A percentile compares a stretch with the other conserved stretches of the same genome.
These are phyloP conservation scores for Babesia divergens DNA, from an alignment of 169 alveolate genomes.

Conservation along the genomic window DNA sequence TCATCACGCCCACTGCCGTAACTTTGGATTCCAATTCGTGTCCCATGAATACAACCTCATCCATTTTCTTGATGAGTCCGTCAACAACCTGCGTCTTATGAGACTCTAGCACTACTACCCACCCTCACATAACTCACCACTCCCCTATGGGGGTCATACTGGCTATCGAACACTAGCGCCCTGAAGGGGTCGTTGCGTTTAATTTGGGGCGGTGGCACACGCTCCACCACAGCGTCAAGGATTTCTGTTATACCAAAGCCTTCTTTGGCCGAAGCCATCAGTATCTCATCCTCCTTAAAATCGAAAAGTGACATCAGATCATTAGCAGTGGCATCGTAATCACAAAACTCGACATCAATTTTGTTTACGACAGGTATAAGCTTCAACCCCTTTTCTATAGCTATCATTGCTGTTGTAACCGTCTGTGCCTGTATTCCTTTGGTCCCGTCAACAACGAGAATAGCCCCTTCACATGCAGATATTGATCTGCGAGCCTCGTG, in stretches of 20 bases:
- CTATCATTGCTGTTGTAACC: conserved; percentile 81
- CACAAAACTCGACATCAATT: conserved; percentile 82
- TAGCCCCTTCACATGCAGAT: conserved; percentile 91
- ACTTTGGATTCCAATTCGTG: conserved; percentile 52
- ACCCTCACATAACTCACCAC: conserved; percentile 82
- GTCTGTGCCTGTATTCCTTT: conserved; percentile 95
- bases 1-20: conserved; percentile 72
- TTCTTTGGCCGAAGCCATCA: conserved; percentile 85
- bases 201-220: conserved; percentile 82
- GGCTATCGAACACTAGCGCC: conserved; percentile 89
- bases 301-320: conserved; percentile 62
- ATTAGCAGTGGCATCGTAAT: conserved; percentile 59
- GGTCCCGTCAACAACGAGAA: conserved; percentile 89
- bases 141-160: conserved; percentile 87
- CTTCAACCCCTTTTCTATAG: conserved; percentile 81
- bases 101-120: background rate
- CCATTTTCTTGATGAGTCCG: conserved; percentile 66
- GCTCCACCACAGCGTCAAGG: conserved; percentile 74
- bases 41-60: conserved; percentile 64
- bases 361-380: conserved; percentile 92
- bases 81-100: conserved; percentile 51
- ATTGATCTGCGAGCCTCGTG: conserved; percentile 92
- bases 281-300: conserved; percentile 77
- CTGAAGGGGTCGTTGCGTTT: conserved; percentile 72
- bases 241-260: conserved; percentile 83